Base-by-base conservation (phyloP, 2,329 filamentous ascomycete genomes). In the Stachybotrys echinatus region DNA sequence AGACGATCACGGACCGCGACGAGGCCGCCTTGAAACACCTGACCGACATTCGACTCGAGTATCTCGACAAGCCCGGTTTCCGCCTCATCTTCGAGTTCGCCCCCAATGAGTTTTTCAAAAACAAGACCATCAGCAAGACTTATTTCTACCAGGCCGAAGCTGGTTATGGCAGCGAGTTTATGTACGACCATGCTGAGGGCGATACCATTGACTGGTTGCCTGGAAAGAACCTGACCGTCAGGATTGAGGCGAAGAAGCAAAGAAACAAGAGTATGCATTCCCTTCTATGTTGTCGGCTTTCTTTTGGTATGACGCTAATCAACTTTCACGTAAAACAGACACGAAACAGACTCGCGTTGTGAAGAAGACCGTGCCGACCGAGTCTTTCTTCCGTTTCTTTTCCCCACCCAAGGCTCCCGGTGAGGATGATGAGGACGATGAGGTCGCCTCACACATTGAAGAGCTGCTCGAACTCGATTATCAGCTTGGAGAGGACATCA, bases 381-480 rank as follows among this genome's bases (percentile, higher is more conserved):
- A 96, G 71, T 97, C 94, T 3, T 99, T 99, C 81, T 91, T 91
- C 84, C 96, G 96, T 81, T 96, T 96, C 84, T 99, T 99, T 79
- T 91, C 91, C 49, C 94, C 94, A 22, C 95, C 94, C 44, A 89
- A 89, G 74, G 87, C 90, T 53, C 94, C 90, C 23, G 88, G 87
- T 31, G 85, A 89, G 46, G 74, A 77, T 14, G 65, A 83, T 40
- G 65, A 83, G 40, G 87, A 92, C 55, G 87, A 84, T 34, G 87
- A 92, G 58, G 85, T 88, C 53, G 84, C 87, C 49, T 88, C 86
- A 47, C 94, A 99, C 68, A 95, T 99, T 48, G 94, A 99, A 77
- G 92, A 96, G 74, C 92, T 94, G 56, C 83, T 99, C 50, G 94
- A 99, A 77, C 85, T 99, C 48, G 94, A 99, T 74, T 99, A 97